Base-by-base conservation (phyloP, 1,284 basidiomycete genomes). In the Amylostereum areolatum region DNA sequence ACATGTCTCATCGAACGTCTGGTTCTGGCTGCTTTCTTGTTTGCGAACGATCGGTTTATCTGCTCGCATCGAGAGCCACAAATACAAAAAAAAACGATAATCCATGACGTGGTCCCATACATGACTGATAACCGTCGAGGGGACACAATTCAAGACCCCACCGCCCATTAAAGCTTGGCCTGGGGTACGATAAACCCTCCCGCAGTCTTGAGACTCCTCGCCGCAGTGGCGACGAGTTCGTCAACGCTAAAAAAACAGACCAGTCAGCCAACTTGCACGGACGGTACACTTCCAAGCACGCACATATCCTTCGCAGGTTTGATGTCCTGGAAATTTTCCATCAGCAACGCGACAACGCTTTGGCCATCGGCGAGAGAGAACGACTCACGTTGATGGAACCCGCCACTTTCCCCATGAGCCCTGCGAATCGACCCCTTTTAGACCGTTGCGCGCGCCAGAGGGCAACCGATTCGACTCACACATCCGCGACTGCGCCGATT, bases 371-470 rank as follows among this genome's bases (percentile, higher is more conserved):
- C 9, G 41, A 49, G 11, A 25, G 33, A 24, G 30, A 33, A 34
- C 28, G 10, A 68, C 74, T 49, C 48, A 80, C 80, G 47, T 81
- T 74, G 57, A 93, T 85, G 29, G 85, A 74, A 24, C 83, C 91
- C 12, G 88, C 87, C 3, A 91, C 89, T 60, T 81, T 83, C n/a
- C 91, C 91, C 89, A 92, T 93, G 18, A 92, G 65, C 86, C 86
- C 88, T 81, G 54, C 6, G 51, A 50, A 43, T 43, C 9, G 43
- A 43, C 36, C 34, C n/a, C n/a, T 46, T 18, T 43, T 8, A 30
- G 2, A 24, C 11, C 3, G 7, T 29, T 18, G 25, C 12, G 25
- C 25, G 8, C n/a, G 3, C 10, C 8, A 12, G 28, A 32, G 40
- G 2, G 24, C 46, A 43, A 5, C 5, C n/a, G 43, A 35, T 3